Conservation (phyloP, 2,329 filamentous ascomycete species). For the Fusarium concolor region DNA sequence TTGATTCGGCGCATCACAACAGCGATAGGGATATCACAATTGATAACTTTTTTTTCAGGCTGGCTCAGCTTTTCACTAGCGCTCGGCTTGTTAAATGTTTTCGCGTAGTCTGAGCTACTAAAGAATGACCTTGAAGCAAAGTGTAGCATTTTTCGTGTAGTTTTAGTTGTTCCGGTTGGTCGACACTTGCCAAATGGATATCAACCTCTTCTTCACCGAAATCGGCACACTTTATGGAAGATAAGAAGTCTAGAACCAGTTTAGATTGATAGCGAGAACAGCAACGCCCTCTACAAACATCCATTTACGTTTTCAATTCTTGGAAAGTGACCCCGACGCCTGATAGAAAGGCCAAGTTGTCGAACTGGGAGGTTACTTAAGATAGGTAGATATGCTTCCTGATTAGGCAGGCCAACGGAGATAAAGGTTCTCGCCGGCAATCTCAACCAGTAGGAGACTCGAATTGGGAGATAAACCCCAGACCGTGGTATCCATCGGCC, state of each 20-base stretch:
- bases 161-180: neutral
- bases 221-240: constrained; percentile 9
- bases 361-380: constrained; percentile 14
- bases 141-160: constrained; percentile 31
- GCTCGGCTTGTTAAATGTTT: neutral
- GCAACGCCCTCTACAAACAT: constrained; percentile 9
- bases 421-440: constrained; percentile 11
- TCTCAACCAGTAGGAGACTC: constrained; percentile 31
- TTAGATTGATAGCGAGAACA: neutral
- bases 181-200: neutral
- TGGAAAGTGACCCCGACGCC: constrained; percentile 13
- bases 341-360: neutral
- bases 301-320: neutral
- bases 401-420: constrained; percentile 40
- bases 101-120: neutral
- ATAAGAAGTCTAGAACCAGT: neutral
- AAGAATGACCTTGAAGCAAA: constrained; percentile 21
- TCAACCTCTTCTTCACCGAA: constrained; percentile 8
- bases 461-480: constrained; percentile 34
- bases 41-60: constrained; percentile 31
- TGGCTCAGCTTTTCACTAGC: constrained; percentile 4
- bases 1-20: constrained; percentile 36
- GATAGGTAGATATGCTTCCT: constrained; percentile 24
- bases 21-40: constrained; percentile 32
- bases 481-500: constrained; percentile 36